These are phyloP conservation scores for Vicia sativa DNA, from an alignment of 306 rosid genomes.

Conservation along the genomic window DNA sequence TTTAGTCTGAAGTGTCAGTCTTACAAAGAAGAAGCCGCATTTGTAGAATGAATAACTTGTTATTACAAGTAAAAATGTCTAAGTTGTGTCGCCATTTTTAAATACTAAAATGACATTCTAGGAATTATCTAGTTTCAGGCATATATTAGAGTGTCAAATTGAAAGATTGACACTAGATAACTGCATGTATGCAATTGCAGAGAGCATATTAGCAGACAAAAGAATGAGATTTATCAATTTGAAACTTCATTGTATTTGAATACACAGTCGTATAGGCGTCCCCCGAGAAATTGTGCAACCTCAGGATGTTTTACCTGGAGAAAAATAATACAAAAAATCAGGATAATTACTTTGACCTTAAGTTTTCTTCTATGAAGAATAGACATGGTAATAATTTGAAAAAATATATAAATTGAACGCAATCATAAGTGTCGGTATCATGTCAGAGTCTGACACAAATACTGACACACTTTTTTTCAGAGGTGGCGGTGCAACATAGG, in stretches of 20 bases:
- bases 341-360: background rate
- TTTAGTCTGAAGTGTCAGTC: background rate
- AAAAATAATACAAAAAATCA: constrained; percentile 13
- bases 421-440: too few species aligned
- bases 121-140: constrained; percentile 19
- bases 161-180: constrained; percentile 18
- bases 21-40: background rate
- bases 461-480: too few species aligned
- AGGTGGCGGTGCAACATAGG: too few species aligned
- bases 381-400: too few species aligned
- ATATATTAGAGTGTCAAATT: constrained; percentile 18
- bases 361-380: background rate
- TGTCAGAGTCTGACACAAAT: too few species aligned
- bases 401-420: too few species aligned
- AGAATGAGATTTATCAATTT: constrained; percentile 39
- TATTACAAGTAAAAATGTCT: constrained; percentile 34
- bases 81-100: background rate
- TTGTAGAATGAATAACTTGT: background rate
- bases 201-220: constrained; percentile 30
- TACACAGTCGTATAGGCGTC: constrained; percentile 92
- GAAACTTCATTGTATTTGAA: constrained; percentile 80
- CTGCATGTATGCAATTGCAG: background rate
- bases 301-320: constrained; percentile 86
- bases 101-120: constrained; percentile 18
- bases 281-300: constrained; percentile 93